These are phyloP conservation scores for Seiridium cupressi DNA, from an alignment of 2,329 filamentous ascomycete species.

Conservation along the genomic window DNA sequence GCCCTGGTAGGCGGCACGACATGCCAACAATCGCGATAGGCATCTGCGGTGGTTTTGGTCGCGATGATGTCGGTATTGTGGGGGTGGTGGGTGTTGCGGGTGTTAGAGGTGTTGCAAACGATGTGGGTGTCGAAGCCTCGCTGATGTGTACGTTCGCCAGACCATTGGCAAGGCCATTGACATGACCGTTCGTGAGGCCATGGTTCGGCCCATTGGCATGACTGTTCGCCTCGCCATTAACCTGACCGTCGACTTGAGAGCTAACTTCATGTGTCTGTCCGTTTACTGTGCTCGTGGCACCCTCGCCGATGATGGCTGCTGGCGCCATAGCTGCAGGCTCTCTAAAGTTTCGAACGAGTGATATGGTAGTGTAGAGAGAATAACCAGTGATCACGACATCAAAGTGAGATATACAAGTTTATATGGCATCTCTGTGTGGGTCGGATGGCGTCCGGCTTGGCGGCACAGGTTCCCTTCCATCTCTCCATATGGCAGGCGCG, in stretches of 20 bases:
- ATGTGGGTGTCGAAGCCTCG: background rate
- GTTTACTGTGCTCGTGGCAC: conserved; percentile 17
- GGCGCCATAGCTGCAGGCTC: conserved; percentile 26
- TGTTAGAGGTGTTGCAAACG: conserved; percentile 15
- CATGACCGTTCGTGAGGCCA: conserved; percentile 20
- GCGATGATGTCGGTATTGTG: conserved; percentile 11
- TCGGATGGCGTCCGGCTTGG: background rate
- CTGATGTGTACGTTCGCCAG: background rate
- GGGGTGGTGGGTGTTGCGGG: background rate
- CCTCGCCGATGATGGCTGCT: conserved; percentile 23
- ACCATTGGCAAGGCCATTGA: conserved; percentile 14
- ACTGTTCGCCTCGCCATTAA: conserved; percentile 15
- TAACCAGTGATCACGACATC: conserved; percentile 9
- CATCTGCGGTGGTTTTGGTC: conserved; percentile 26
- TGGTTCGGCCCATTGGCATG: conserved; percentile 21
- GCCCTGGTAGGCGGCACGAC: conserved; percentile 44
- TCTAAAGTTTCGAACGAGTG: conserved; percentile 16
- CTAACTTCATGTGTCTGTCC: conserved; percentile 20
- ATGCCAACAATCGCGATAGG: conserved; percentile 48
- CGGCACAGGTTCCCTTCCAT: conserved; percentile 8
- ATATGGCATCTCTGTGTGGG: conserved; percentile 18
- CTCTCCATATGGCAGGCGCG: conserved; percentile 14
- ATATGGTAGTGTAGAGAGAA: conserved; percentile 14
- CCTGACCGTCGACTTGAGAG: conserved; percentile 25
- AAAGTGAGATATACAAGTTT: conserved; percentile 17